Percentiles rank a stretch among this genome's conserved stretches.
Evolutionary conservation across 805 yeast species (phyloP).

Genomic region (Ogataea nonfermentans): DNA sequence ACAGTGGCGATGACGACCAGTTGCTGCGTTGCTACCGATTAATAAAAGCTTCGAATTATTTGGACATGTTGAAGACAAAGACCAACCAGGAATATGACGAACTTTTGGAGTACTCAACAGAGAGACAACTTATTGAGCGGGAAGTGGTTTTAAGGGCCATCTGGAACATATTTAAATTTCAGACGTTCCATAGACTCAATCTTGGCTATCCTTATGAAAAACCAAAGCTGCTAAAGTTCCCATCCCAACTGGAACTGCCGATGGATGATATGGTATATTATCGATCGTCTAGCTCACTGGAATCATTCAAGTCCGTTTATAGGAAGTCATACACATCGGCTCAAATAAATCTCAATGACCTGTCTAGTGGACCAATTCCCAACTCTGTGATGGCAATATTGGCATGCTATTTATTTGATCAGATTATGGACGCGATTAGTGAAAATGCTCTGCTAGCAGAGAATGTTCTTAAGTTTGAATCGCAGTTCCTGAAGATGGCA

Average conservation of each 20-base stretch:
- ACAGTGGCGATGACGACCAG: constrained; percentile 27
- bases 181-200: constrained; percentile 34
- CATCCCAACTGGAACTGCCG: constrained; percentile 36
- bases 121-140: constrained; percentile 34
- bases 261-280: constrained; percentile 29
- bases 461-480: constrained; percentile 26
- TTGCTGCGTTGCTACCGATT: constrained; percentile 16
- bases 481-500: constrained; percentile 25
- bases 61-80: constrained; percentile 12
- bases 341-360: constrained; percentile 19
- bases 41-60: constrained; percentile 13
- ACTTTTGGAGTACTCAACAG: constrained; percentile 28
- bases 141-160: constrained; percentile 35
- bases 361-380: constrained; percentile 11
- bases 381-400: constrained; percentile 34
- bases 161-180: constrained; percentile 41
- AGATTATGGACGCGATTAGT: constrained; percentile 35
- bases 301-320: constrained; percentile 15
- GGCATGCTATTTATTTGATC: constrained; percentile 33
- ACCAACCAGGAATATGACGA: constrained; percentile 26
- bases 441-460: constrained; percentile 26
- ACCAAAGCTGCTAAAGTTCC: constrained; percentile 26
- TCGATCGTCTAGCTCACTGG: constrained; percentile 9
- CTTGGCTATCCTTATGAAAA: constrained; percentile 37
- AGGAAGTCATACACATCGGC: constrained; percentile 12